Percentiles rank a stretch among this genome's conserved stretches.
These are phyloP conservation scores for Coemansia sp. DNA, from an alignment of 192 early-diverging fungal genomes.

Conservation along the genomic window DNA sequence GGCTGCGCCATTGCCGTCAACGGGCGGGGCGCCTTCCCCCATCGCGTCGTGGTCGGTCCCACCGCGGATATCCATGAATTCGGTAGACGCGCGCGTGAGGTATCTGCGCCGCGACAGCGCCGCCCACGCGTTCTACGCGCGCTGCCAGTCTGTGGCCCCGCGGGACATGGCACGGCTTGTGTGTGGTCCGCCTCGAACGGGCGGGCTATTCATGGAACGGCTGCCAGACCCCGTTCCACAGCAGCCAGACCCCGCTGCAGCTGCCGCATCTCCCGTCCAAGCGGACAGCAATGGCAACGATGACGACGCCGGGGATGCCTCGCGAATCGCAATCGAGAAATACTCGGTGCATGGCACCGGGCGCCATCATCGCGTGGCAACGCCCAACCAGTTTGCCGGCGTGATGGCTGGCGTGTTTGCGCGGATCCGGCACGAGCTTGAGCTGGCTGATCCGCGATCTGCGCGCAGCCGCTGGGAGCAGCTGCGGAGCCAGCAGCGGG, in stretches of 20 bases:
- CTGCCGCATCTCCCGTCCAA: neutral
- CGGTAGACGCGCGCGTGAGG: slow-evolving; percentile 32
- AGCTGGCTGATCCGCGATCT: slow-evolving; percentile 18
- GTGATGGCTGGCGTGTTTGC: slow-evolving; percentile 27
- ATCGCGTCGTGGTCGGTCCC: slow-evolving; percentile 44
- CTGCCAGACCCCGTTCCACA: slow-evolving; percentile 7
- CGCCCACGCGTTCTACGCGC: slow-evolving; percentile 31
- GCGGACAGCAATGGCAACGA: neutral
- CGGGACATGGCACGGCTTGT: slow-evolving; percentile 14
- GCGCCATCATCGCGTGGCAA: slow-evolving; percentile 13
- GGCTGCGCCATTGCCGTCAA: too few species aligned
- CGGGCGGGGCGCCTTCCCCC: neutral
- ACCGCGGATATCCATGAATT: slow-evolving; percentile 41
- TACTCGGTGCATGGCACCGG: slow-evolving; percentile 31
- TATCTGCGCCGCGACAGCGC: slow-evolving; percentile 36
- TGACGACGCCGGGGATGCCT: neutral
- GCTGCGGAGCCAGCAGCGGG: slow-evolving; percentile 3
- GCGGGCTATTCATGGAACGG: slow-evolving; percentile 23
- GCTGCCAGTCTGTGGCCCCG: slow-evolving; percentile 38
- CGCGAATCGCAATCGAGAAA: slow-evolving; percentile 22
- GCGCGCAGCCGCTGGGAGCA: slow-evolving; percentile 26
- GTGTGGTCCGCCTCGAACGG: slow-evolving; percentile 5
- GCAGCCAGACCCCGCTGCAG: slow-evolving; percentile 1
- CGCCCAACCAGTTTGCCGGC: slow-evolving; percentile 28
- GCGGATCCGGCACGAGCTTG: slow-evolving; percentile 33